Percentiles rank a stretch among this genome's conserved stretches.
These are phyloP conservation scores for Tylopilus sp. DNA, from an alignment of 1,284 basidiomycete genomes.

Conservation along the genomic window DNA sequence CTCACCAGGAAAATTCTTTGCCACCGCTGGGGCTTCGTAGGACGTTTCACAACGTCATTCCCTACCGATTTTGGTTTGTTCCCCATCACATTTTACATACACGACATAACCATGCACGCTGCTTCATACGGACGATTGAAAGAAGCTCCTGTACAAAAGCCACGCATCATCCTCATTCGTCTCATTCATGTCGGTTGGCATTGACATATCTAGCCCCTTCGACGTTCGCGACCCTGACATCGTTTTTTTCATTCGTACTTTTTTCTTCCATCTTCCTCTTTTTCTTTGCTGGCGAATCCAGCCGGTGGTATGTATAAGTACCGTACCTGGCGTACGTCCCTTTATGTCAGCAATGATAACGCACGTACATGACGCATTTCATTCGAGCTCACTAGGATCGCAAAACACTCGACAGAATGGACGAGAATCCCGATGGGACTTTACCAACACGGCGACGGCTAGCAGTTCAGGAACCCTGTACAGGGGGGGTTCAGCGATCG, in stretches of 20 bases:
- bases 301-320: constrained; percentile 38
- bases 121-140: constrained; percentile 18
- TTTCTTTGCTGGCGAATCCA: constrained; percentile 14
- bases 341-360: constrained; percentile 19
- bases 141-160: constrained; percentile 25
- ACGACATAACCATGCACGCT: constrained; percentile 8
- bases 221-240: constrained; percentile 23
- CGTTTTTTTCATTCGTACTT: constrained; percentile 15
- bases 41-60: constrained; percentile 14
- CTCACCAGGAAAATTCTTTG: constrained; percentile 52
- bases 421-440: no score
- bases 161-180: constrained; percentile 14
- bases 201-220: constrained; percentile 24
- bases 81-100: constrained; percentile 2
- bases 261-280: not conserved
- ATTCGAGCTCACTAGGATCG: not conserved
- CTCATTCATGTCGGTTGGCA: constrained; percentile 22
- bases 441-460: not conserved
- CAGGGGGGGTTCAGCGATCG: not conserved
- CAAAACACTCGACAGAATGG: constrained; percentile 10
- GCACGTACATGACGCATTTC: constrained; percentile 6
- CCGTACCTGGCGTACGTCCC: constrained; percentile 40
- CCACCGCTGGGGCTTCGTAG: constrained; percentile 41
- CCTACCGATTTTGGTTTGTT: constrained; percentile 5
- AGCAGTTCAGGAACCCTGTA: not conserved